phyloP scores from a whole-genome alignment of 441 rosid genomes.

The Croton setiger region DNA sequence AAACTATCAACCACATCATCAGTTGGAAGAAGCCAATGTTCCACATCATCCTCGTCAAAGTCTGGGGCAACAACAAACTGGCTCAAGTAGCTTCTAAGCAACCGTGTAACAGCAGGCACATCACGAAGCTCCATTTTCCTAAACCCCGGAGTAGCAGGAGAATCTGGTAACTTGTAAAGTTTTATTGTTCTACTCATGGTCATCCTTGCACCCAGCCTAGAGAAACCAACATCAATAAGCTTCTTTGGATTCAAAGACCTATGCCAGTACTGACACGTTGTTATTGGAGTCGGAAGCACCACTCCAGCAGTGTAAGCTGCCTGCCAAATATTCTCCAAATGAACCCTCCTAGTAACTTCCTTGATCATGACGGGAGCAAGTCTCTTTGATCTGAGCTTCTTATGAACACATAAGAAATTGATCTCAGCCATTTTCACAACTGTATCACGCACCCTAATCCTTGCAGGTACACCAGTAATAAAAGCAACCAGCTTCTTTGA shows the following conservation, averaged over 20 bases:
- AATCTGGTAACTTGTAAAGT: constrained; percentile 74
- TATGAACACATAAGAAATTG: constrained; percentile 93
- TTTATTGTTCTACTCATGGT: constrained; percentile 93
- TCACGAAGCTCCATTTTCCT: constrained; percentile 86
- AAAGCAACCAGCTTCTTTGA: constrained; percentile 89
- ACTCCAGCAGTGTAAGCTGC: constrained; percentile 97
- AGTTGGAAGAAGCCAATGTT: constrained; percentile 93
- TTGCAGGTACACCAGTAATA: constrained; percentile 86
- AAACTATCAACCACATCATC: constrained; percentile 77
- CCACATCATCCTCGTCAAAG: constrained; percentile 79
- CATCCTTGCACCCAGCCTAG: constrained; percentile 91
- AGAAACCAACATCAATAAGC: constrained; percentile 95
- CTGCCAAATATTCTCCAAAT: constrained; percentile 90
- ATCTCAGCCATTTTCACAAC: constrained; percentile 91
- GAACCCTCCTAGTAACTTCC: constrained; percentile 94
- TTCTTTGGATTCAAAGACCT: constrained; percentile 94
- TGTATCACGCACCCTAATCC: constrained; percentile 73
- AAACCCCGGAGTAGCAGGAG: constrained; percentile 80
- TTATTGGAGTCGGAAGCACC: constrained; percentile 83
- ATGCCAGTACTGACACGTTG: constrained; percentile 97
- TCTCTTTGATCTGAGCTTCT: constrained; percentile 91
- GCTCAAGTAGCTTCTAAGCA: constrained; percentile 66
- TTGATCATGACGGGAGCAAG: constrained; percentile 97
- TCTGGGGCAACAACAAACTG: constrained; percentile 86
- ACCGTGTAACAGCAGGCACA: constrained; percentile 81